These are phyloP conservation scores for Beta vulgaris DNA, from an alignment of 148 eudicot species.

Conservation along the genomic window DNA sequence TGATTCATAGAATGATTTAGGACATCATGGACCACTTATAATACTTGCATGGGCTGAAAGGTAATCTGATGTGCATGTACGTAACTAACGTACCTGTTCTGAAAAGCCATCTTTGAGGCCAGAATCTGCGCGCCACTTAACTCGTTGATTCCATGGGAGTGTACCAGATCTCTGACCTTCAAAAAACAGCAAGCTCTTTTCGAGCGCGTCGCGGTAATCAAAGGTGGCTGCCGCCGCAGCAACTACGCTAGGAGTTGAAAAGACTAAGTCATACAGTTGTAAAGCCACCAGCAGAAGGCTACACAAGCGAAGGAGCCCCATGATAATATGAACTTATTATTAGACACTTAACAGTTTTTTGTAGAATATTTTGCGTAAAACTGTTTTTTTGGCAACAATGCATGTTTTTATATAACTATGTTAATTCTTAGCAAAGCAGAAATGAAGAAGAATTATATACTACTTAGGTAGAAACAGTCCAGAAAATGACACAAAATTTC, in stretches of 20 bases:
- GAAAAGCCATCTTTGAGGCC: slow-evolving; percentile 63
- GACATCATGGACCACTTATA: no score
- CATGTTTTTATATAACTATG: slow-evolving; percentile 4
- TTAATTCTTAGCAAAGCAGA: neutral
- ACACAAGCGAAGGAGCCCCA: slow-evolving; percentile 8
- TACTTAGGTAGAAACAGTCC: neutral
- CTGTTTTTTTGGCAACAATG: neutral
- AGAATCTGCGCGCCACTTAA: slow-evolving; percentile 77
- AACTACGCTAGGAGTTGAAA: slow-evolving; percentile 9
- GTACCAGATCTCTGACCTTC: slow-evolving; percentile 89
- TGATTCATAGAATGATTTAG: no score
- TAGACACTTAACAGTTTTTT: neutral
- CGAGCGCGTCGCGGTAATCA: slow-evolving; percentile 65
- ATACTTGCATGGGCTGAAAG: no score
- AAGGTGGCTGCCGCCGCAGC: slow-evolving; percentile 20
- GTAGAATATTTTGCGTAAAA: neutral
- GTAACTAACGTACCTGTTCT: slow-evolving; percentile 43
- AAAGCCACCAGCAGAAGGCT: slow-evolving; percentile 8
- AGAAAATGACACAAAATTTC: slow-evolving; percentile 8
- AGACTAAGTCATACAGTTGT: neutral
- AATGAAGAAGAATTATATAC: neutral
- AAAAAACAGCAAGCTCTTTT: slow-evolving; percentile 67
- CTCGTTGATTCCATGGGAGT: slow-evolving; percentile 50
- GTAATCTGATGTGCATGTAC: no score
- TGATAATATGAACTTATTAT: neutral